Evolutionary conservation across 1,284 basidiomycete species (phyloP).

Genomic region (Ustilago loliicola): DNA sequence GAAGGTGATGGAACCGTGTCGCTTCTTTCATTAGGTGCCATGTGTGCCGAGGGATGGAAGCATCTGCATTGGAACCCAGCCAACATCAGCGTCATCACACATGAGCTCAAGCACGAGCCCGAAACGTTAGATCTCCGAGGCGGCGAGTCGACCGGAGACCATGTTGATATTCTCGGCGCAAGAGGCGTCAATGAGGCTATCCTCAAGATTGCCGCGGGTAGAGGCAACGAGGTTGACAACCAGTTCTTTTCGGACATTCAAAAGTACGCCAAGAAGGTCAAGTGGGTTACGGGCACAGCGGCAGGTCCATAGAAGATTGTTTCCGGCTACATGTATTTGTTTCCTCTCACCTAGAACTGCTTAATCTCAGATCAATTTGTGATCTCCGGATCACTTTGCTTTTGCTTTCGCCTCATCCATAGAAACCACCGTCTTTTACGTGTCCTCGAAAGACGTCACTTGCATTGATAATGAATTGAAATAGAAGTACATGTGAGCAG

Average conservation of each 20-base stretch:
- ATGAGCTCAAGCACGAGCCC: constrained; percentile 91
- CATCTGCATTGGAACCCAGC: constrained; percentile 90
- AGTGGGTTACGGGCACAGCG: constrained; percentile 44
- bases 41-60: constrained; percentile 95
- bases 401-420: too few species aligned
- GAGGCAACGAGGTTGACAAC: constrained; percentile 73
- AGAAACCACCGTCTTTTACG: neutral
- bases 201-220: constrained; percentile 84
- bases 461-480: neutral
- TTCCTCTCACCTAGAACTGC: neutral
- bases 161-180: constrained; percentile 93
- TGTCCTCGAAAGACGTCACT: too few species aligned
- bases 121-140: constrained; percentile 82
- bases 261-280: constrained; percentile 49
- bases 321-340: neutral
- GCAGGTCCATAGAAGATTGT: constrained; percentile 19
- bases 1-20: constrained; percentile 93
- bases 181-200: constrained; percentile 90
- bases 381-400: neutral
- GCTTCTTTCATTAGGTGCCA: constrained; percentile 87
- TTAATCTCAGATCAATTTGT: neutral
- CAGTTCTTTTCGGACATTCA: constrained; percentile 83
- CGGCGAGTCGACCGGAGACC: constrained; percentile 77
- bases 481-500: neutral
- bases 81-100: constrained; percentile 80